phyloP scores from a whole-genome alignment of 2,329 filamentous ascomycete genomes.

The Penicillium sp. region DNA sequence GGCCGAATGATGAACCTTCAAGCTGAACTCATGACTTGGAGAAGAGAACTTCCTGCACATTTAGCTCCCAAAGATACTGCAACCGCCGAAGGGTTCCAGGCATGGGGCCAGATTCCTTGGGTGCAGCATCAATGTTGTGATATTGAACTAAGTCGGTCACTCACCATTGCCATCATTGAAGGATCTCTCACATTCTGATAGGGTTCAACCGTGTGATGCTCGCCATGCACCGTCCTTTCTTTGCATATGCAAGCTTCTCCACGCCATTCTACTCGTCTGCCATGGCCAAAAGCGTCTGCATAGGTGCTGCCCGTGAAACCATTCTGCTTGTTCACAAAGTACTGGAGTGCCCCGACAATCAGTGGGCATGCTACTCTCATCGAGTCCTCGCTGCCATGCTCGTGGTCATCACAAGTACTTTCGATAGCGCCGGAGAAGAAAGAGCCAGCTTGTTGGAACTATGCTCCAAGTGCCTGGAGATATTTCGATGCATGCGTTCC shows the following conservation, averaged over 20 bases:
- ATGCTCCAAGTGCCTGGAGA: not conserved
- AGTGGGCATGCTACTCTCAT: conserved; percentile 5
- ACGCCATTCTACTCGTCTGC: conserved; percentile 10
- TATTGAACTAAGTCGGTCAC: conserved; percentile 5
- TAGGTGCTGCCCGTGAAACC: conserved; percentile 5
- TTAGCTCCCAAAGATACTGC: not conserved
- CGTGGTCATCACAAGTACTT: not conserved
- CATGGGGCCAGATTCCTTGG: not conserved
- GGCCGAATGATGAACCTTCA: conserved; percentile 13
- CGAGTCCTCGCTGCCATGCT: conserved; percentile 2
- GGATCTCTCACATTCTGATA: not conserved
- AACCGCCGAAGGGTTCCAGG: not conserved
- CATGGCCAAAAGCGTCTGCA: conserved; percentile 5
- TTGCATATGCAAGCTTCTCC: conserved; percentile 2
- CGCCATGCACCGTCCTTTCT: conserved; percentile 9
- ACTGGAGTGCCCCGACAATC: not conserved
- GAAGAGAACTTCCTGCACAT: conserved; percentile 6
- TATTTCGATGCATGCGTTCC: not conserved
- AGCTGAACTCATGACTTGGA: conserved; percentile 13
- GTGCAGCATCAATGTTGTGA: conserved; percentile 8
- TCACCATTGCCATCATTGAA: not conserved
- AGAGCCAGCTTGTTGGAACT: not conserved
- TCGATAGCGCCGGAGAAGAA: not conserved
- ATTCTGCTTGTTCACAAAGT: conserved; percentile 1
- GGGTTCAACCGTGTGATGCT: conserved; percentile 13